Base-by-base conservation (phyloP, 148 eudicot species). In the Nyssa sinensis region DNA sequence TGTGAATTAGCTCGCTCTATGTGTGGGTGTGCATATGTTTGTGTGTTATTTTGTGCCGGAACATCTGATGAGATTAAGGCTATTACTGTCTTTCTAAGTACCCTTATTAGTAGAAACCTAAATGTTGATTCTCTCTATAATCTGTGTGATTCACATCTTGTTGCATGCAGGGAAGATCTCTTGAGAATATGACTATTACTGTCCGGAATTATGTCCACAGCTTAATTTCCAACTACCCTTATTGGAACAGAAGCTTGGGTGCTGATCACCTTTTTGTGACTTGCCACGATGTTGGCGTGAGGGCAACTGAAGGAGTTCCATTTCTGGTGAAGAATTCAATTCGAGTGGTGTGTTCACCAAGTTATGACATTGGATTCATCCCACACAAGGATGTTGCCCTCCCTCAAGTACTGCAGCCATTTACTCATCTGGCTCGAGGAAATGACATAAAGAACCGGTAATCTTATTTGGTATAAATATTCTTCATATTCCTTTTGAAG, bases 281-380 rank as follows among this genome's bases (percentile, higher is more conserved):
- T 65, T 65, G 68, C 28, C 68, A 65, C 2, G 37, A 65, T 65
- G 68, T 32, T 27, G 37, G 37, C 31, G 39, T 65, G 41, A 30
- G 28, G 68, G 68, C 68, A 33, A 62, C 65, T 62, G 23, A 31
- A 31, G 68, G 68, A 3, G 16, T 31, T 65, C 23, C 6, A 2
- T 9, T 31, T 30, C 39, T 65, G 44, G 41, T 3, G 10, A 65
- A 65, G 68, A 65, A 65, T 65, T 65, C 68, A 16, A 65, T 65
- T 65, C n/a, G 68, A 65, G 68, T 33, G 13, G 68, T 65, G 41
- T 65, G 68, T 16, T 29, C 68, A 16, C 41, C 68, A 32, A 65
- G 68, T 24, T 65, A 65, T 65, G 68, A 35, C 31, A 25, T 21
- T 31, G 68, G 68, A 21, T 65, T 65, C 39, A 31, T 65, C 28